Conservation (phyloP, 2,329 filamentous ascomycete genomes). For the Colletotrichum sansevieriae region DNA sequence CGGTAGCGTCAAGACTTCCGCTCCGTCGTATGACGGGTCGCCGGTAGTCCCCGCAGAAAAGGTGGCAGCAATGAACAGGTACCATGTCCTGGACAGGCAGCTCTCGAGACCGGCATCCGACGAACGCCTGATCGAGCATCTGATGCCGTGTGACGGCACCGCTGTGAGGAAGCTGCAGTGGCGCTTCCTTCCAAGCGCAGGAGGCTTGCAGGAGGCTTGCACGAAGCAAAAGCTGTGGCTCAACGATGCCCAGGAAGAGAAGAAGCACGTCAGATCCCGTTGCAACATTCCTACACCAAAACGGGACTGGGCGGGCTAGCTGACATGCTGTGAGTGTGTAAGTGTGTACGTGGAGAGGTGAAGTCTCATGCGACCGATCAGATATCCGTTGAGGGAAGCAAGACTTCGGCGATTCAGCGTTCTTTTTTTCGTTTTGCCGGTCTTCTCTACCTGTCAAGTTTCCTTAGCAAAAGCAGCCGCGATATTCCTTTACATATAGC, state of each 20-base stretch:
- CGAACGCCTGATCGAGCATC: constrained; percentile 29
- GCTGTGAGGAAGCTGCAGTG: neutral
- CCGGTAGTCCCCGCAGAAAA: constrained; percentile 27
- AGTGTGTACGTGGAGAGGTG: neutral
- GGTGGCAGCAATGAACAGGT: constrained; percentile 15
- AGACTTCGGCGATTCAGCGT: neutral
- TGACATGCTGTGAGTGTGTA: neutral
- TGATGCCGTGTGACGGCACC: constrained; percentile 31
- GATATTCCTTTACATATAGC: constrained; percentile 1
- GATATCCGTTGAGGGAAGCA: constrained; percentile 4
- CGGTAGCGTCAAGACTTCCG: constrained; percentile 1
- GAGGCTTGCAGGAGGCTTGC: neutral
- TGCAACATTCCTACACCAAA: constrained; percentile 8
- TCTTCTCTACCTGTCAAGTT: constrained; percentile 6
- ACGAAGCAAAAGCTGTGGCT: constrained; percentile 17
- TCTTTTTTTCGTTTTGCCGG: too few species aligned
- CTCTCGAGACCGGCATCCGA: constrained; percentile 27
- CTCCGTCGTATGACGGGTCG: constrained; percentile 21
- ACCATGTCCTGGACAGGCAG: constrained; percentile 8
- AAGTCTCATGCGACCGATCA: constrained; percentile 16
- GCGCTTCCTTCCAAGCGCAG: neutral
- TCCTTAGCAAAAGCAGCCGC: neutral
- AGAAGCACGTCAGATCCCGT: constrained; percentile 8
- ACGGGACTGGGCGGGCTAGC: constrained; percentile 1
- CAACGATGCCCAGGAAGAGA: constrained; percentile 11